Evolutionary conservation across 148 eudicot genomes (phyloP).

Genomic region (Rhododendron kiyosumense): DNA sequence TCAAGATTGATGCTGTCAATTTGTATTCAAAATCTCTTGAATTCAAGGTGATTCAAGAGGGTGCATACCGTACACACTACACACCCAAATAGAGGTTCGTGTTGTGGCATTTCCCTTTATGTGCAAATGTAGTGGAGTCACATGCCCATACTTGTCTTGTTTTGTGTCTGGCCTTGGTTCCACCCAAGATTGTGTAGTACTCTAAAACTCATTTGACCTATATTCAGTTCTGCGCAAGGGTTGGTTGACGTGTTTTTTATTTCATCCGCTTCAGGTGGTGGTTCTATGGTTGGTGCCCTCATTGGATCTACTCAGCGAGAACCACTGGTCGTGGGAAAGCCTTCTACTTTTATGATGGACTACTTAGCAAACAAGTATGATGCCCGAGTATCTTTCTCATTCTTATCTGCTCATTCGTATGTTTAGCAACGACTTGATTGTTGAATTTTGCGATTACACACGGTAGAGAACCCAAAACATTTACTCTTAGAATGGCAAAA

Average conservation of each 20-base stretch:
- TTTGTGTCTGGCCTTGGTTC: neutral
- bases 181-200: neutral
- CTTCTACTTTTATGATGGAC: constrained; percentile 99
- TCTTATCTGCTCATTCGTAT: neutral
- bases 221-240: neutral
- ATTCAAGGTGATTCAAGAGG: neutral
- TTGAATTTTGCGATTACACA: neutral
- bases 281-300: constrained; percentile 96
- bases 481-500: neutral
- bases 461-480: neutral
- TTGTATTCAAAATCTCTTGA: neutral
- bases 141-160: neutral
- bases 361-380: constrained; percentile 72
- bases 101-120: neutral
- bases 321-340: constrained; percentile 94
- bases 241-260: neutral
- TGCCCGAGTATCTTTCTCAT: neutral
- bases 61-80: neutral
- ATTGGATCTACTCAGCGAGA: constrained; percentile 80
- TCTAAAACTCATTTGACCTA: neutral
- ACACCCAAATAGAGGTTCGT: neutral
- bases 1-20: neutral
- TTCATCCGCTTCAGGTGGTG: constrained; percentile 60
- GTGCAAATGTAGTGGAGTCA: neutral
- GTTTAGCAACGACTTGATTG: neutral